Evolutionary conservation across 148 eudicot species (phyloP), one percentile per base, ranked within the genome.

Genomic region (Agrostemma githago): DNA sequence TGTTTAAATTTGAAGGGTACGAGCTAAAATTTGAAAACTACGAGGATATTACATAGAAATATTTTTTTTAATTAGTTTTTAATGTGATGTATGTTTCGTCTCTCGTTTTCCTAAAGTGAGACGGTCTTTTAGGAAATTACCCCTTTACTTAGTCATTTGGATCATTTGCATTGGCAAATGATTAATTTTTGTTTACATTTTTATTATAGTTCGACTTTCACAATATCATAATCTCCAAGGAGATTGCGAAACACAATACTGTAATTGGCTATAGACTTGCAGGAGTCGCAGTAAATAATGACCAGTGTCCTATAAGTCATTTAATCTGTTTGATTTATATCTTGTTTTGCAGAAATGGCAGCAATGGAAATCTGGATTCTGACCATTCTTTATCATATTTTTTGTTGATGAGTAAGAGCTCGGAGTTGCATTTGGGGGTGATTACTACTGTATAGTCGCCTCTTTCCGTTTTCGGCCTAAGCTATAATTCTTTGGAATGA

Each of bases 401-500:
- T 62, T 62, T 62, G 66, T 62, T 21, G 6, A 16, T 6, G 41
- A 20, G 9, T 62, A 37, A 62, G 41, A 62, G 16, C 66, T 62
- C 16, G 41, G 40, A 8, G 16, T 16, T 26, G 15, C 5, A 9
- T 62, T 62, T 12, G 12, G 8, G 41, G 10, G 41, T 34, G 41
- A 62, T 62, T 62, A 62, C 66, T 41, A 26, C 62, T 34, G 62
- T 19, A 70, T 20, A 53, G 44, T 53, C 54, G 44, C 48, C 51
- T 58, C 41, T 62, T 56, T 62, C 66, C 42, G 7, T 62, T 62
- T 26, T 62, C 66, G 37, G 66, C 39, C 40, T 62, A 62, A 51
- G 66, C 41, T 19, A 26, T 9, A 62, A 9, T 37, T 19, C 40
- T 26, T 19, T 26, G 26, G 38, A 19, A 62, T 20, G 37, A 62